These are phyloP conservation scores for Fistulinella prunicolor DNA, from an alignment of 768 basidiomycete species.

Conservation along the genomic window DNA sequence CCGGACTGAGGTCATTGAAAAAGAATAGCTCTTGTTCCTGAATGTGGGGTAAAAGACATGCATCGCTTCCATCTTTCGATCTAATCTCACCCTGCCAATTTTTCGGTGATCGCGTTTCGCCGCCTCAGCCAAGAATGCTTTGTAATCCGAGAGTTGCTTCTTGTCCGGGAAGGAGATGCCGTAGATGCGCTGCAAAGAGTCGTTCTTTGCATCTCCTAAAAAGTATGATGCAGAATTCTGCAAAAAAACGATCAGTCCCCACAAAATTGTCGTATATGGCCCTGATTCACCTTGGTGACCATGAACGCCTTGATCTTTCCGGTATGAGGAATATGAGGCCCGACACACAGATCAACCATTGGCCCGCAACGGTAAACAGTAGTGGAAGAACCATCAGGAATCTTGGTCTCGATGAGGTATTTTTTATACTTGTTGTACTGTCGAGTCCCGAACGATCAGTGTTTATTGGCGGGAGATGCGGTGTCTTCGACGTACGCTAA, in stretches of 20 bases:
- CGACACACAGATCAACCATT: slow-evolving; percentile 95
- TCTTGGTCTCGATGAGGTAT: slow-evolving; percentile 91
- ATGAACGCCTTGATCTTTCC: slow-evolving; percentile 97
- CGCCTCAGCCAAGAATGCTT: slow-evolving; percentile 92
- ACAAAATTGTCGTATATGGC: neutral
- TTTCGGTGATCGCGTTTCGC: slow-evolving; percentile 97
- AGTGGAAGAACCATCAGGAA: slow-evolving; percentile 93
- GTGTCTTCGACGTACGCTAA: slow-evolving; percentile 60
- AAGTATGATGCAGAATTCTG: slow-evolving; percentile 98
- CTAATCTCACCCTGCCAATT: slow-evolving; percentile 70
- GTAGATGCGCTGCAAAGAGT: slow-evolving; percentile 93
- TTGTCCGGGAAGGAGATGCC: slow-evolving; percentile 99
- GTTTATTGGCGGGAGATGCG: neutral
- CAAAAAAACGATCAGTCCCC: neutral
- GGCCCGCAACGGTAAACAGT: slow-evolving; percentile 99
- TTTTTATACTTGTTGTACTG: slow-evolving; percentile 99
- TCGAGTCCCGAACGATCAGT: slow-evolving; percentile 2
- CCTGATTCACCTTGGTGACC: slow-evolving; percentile 75
- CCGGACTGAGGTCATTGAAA: slow-evolving; percentile 96
- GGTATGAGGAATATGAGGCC: slow-evolving; percentile 97
- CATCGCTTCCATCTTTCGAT: neutral
- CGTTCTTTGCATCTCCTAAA: slow-evolving; percentile 89
- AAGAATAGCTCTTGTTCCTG: slow-evolving; percentile 97
- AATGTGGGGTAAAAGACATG: slow-evolving; percentile 3
- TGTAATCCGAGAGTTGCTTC: slow-evolving; percentile 93